These are phyloP conservation scores for Apiosordaria backusii DNA, from an alignment of 495 filamentous ascomycete genomes.

Conservation along the genomic window DNA sequence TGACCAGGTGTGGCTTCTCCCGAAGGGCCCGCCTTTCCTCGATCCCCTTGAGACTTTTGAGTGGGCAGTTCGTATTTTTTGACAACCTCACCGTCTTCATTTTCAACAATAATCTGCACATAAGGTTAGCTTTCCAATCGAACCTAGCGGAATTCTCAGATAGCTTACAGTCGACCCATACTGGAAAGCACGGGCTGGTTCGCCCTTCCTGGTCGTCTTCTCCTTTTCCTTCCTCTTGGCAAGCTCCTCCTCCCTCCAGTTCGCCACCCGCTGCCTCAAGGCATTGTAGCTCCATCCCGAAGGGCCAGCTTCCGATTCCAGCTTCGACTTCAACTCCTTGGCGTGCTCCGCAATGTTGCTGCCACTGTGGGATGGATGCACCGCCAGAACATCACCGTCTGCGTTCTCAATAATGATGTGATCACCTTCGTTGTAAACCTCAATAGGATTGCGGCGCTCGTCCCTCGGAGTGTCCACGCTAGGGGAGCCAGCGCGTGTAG, in stretches of 20 bases:
- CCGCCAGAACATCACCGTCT: slow-evolving; percentile 76
- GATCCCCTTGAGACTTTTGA: slow-evolving; percentile 35
- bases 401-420: slow-evolving; percentile 80
- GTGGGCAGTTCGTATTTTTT: slow-evolving; percentile 89
- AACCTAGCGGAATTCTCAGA: background rate
- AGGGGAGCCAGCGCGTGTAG: slow-evolving; percentile 14
- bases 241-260: slow-evolving; percentile 55
- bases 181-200: slow-evolving; percentile 84
- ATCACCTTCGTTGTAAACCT: slow-evolving; percentile 79
- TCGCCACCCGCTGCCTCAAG: slow-evolving; percentile 47
- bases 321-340: slow-evolving; percentile 40
- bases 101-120: slow-evolving; percentile 83
- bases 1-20: slow-evolving; percentile 17
- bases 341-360: slow-evolving; percentile 27
- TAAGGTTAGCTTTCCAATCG: slow-evolving; percentile 18
- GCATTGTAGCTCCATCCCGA: slow-evolving; percentile 42
- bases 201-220: slow-evolving; percentile 42
- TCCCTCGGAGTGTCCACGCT: slow-evolving; percentile 18
- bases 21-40: slow-evolving; percentile 28
- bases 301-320: slow-evolving; percentile 40
- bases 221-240: slow-evolving; percentile 59
- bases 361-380: slow-evolving; percentile 31
- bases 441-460: slow-evolving; percentile 44
- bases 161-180: slow-evolving; percentile 75
- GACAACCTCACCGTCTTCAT: slow-evolving; percentile 94